Percentiles rank a stretch among this genome's conserved stretches.
These are phyloP conservation scores for Fusarium nematophilum DNA, from an alignment of 2,329 filamentous ascomycete species.

Conservation along the genomic window DNA sequence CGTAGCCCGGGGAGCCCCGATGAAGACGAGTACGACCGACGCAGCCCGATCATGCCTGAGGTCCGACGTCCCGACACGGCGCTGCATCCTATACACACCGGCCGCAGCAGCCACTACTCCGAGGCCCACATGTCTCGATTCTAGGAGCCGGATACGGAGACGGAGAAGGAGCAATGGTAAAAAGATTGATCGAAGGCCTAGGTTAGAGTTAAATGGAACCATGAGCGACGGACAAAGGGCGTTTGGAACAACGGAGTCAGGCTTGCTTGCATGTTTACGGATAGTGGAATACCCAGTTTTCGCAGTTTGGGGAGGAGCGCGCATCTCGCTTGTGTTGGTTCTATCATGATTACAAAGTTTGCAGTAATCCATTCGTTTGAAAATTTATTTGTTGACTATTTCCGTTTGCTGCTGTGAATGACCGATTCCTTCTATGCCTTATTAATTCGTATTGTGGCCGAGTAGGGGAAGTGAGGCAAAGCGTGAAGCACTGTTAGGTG, in stretches of 20 bases:
- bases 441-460: too few species aligned
- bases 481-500: too few species aligned
- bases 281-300: conserved; percentile 39
- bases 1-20: conserved; percentile 19
- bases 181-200: background rate
- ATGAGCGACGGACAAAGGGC: conserved; percentile 22
- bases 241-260: conserved; percentile 28
- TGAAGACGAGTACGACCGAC: conserved; percentile 47
- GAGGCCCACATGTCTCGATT: conserved; percentile 63
- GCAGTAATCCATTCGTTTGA: conserved; percentile 8
- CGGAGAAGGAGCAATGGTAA: background rate
- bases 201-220: background rate
- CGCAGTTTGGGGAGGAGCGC: conserved; percentile 15
- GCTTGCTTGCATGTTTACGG: conserved; percentile 18
- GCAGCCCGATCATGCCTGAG: conserved; percentile 67
- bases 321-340: conserved; percentile 13
- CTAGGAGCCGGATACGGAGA: conserved; percentile 40
- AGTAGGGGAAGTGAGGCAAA: too few species aligned
- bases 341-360: background rate
- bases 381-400: too few species aligned
- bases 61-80: conserved; percentile 68
- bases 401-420: too few species aligned
- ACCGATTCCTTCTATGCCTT: too few species aligned
- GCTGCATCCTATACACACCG: conserved; percentile 64
- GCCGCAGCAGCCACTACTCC: conserved; percentile 60